Base-by-base conservation (phyloP, 495 filamentous ascomycete species). In the Penicillium turbatum region DNA sequence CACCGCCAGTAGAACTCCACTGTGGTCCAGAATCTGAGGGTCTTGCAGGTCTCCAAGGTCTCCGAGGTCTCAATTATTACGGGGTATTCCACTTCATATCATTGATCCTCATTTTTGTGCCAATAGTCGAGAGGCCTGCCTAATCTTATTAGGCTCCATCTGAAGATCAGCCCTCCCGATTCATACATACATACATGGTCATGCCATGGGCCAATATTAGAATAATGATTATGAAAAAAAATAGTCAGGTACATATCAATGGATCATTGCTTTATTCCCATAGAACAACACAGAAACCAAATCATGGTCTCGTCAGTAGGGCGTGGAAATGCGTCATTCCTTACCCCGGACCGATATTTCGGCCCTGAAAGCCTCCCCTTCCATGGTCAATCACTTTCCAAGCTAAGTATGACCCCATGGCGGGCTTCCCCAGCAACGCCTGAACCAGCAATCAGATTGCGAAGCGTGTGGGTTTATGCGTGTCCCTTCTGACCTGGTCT, bases 1-100 rank as follows among this genome's bases (percentile, higher is more conserved):
- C 51, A 53, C 51, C 51, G 51, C 41, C 38, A 51, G 17, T 45
- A 35, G 26, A 51, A 42, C 49, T 46, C 51, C 51, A 53, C 51
- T 26, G 19, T 37, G 41, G 40, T 53, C 50, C 50, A 53, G 40
- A 53, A 44, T 46, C 40, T 24, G 21, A 24, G 21, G 21, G 21
- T 24, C 21, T 24, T 24, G 21, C 21, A 24, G 21, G 21, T 24
- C 21, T 4, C 21, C 4, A 24, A 24, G 21, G 21, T 24, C 21
- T 24, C 21, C 17, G 2, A 29, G 15, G 26, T 49, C 47, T 39
- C 24, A 30, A 49, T 49, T 39, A 49, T 46, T 46, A 24, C 21
- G 21, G 21, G 21, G 21, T 24, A n/a, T n/a, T 37, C 15, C 35
- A 37, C 35, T 37, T 37, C 21, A 24, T 24, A 27, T 27, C 26